A percentile compares a stretch with the other conserved stretches of the same genome.
Evolutionary conservation across 495 filamentous ascomycete species (phyloP).

Genomic region (Lasiosphaeria miniovina): DNA sequence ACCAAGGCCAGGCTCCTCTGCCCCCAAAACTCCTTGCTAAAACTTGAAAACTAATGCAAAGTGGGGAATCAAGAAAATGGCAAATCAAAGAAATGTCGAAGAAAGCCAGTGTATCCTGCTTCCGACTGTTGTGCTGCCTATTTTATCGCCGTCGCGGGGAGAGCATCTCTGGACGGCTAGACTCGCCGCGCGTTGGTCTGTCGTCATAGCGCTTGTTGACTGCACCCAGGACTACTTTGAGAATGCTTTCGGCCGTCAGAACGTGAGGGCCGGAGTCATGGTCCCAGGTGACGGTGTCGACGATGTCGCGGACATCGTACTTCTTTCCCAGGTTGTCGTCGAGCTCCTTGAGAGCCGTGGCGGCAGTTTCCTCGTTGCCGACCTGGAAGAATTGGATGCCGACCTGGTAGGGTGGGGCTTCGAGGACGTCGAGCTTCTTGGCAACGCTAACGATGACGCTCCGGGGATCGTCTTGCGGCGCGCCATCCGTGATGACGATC

Average conservation of each 20-base stretch:
- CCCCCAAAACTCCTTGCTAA: too few relatives aligned
- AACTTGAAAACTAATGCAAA: too few relatives aligned
- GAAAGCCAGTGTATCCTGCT: too few relatives aligned
- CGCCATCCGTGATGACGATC: conserved; percentile 91
- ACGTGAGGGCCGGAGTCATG: too few relatives aligned
- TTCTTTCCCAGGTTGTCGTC: conserved; percentile 69
- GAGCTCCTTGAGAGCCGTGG: conserved; percentile 63
- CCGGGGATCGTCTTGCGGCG: conserved; percentile 71
- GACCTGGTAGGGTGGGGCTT: conserved; percentile 79
- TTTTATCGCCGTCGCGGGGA: background rate
- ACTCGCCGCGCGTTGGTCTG: conserved; percentile 15
- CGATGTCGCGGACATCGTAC: conserved; percentile 74
- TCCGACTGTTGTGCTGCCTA: too few relatives aligned
- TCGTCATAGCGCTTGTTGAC: conserved; percentile 64
- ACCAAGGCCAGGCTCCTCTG: too few relatives aligned
- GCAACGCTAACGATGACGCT: conserved; percentile 65
- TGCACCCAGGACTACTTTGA: conserved; percentile 80
- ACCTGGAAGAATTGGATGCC: conserved; percentile 98
- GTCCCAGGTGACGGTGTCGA: conserved; percentile 88
- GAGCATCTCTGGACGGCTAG: background rate
- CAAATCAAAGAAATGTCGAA: too few relatives aligned
- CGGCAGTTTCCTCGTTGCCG: conserved; percentile 66
- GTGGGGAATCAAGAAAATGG: too few relatives aligned
- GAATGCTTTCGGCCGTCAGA: conserved; percentile 62
- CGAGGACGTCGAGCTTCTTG: conserved; percentile 63